Conservation (phyloP, 805 yeast species). For the Brettanomyces custersianus region DNA sequence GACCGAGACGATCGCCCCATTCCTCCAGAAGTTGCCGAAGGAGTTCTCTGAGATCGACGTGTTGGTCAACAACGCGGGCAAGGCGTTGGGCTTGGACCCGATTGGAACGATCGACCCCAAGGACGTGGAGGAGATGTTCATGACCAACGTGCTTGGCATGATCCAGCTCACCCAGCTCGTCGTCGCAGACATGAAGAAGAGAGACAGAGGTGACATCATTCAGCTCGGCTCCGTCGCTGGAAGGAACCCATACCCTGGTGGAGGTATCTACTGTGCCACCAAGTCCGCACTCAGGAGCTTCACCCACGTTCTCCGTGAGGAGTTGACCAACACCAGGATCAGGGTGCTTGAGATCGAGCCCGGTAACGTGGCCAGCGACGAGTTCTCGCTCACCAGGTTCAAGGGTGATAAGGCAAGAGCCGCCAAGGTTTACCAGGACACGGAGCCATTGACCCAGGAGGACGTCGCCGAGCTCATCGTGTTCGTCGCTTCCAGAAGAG, state of each 20-base stretch:
- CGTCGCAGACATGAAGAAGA: constrained; percentile 58
- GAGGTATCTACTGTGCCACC: constrained; percentile 69
- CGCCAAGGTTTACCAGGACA: constrained; percentile 54
- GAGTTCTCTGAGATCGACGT: constrained; percentile 53
- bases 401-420: constrained; percentile 56
- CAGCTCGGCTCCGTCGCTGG: constrained; percentile 76
- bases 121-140: constrained; percentile 69
- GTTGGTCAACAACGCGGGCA: constrained; percentile 66
- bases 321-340: constrained; percentile 42
- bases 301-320: constrained; percentile 55
- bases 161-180: constrained; percentile 77
- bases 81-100: constrained; percentile 70
- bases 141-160: constrained; percentile 82
- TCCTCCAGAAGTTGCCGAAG: constrained; percentile 31
- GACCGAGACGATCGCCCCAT: constrained; percentile 39
- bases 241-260: constrained; percentile 71
- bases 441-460: constrained; percentile 61
- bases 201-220: constrained; percentile 65
- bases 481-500: constrained; percentile 57
- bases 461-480: constrained; percentile 72
- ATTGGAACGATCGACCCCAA: constrained; percentile 59
- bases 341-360: constrained; percentile 71
- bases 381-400: constrained; percentile 57
- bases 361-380: constrained; percentile 68
- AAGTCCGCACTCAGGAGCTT: constrained; percentile 67